Evolutionary conservation across 345 rosid species (phyloP).

Genomic region (Hirschfeldia incana): DNA sequence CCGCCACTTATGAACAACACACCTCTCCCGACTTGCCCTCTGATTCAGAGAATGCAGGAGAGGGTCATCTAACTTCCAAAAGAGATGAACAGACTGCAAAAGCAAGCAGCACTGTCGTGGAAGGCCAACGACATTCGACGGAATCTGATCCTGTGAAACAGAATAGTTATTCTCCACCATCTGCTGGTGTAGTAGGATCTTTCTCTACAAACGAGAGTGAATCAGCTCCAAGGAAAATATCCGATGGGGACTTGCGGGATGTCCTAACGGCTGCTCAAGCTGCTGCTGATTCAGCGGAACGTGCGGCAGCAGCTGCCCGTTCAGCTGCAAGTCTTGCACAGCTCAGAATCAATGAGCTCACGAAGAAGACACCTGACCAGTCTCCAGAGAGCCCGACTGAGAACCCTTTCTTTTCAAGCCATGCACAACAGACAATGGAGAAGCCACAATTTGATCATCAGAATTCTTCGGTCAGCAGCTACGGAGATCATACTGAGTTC

Average conservation of each 20-base stretch:
- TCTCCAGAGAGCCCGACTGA: constrained; percentile 43
- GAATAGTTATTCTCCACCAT: constrained; percentile 21
- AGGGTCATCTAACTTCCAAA: constrained; percentile 23
- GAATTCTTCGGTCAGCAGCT: constrained; percentile 9
- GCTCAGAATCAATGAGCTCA: constrained; percentile 67
- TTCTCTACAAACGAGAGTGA: constrained; percentile 26
- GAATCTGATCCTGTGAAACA: constrained; percentile 27
- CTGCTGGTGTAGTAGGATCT: constrained; percentile 3
- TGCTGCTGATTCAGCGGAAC: constrained; percentile 90
- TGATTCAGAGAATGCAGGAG: constrained; percentile 37
- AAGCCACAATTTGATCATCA: constrained; percentile 32
- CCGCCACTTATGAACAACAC: constrained; percentile 36
- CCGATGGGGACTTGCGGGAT: constrained; percentile 69
- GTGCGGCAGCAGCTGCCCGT: constrained; percentile 91
- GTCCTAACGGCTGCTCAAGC: constrained; percentile 84
- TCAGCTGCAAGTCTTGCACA: constrained; percentile 93
- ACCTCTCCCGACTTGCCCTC: constrained; percentile 36
- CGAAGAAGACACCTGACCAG: constrained; percentile 52
- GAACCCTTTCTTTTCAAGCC: constrained; percentile 59
- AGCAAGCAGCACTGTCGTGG: constrained; percentile 32
- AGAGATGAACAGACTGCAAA: constrained; percentile 39
- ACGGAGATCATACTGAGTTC: neutral
- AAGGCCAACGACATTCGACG: constrained; percentile 58
- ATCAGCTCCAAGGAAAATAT: constrained; percentile 37
- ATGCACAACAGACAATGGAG: constrained; percentile 14